These are phyloP conservation scores for Lycium ferocissimum DNA, from an alignment of 257 asterid genomes.

Conservation along the genomic window DNA sequence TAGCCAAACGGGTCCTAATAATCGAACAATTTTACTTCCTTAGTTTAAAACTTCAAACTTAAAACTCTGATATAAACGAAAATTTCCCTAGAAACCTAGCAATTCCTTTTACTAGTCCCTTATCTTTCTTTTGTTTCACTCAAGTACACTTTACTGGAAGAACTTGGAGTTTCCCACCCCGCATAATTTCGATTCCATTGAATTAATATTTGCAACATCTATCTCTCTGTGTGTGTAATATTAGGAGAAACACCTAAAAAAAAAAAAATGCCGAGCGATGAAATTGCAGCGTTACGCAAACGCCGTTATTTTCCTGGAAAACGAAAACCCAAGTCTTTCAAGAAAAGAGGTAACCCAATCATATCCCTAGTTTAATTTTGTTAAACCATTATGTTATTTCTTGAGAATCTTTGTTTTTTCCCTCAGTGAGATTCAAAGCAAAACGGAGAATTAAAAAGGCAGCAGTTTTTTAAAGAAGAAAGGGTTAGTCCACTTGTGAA, in stretches of 20 bases:
- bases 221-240: not conserved
- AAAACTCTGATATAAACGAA: too few species aligned
- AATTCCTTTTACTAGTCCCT: too few species aligned
- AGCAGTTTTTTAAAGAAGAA: conserved; percentile 33
- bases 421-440: conserved; percentile 48
- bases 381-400: too few species aligned
- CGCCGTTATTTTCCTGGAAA: conserved; percentile 31
- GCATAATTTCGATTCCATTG: not conserved
- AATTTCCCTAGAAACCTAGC: too few species aligned
- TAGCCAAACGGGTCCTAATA: too few species aligned
- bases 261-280: not conserved
- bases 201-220: not conserved
- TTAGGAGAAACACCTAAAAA: not conserved
- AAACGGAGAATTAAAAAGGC: conserved; percentile 32
- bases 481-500: conserved; percentile 67
- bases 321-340: conserved; percentile 50
- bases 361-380: not conserved
- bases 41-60: too few species aligned
- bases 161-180: not conserved
- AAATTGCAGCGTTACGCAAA: not conserved
- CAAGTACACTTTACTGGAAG: too few species aligned
- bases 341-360: conserved; percentile 52
- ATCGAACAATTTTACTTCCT: too few species aligned
- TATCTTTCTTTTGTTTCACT: too few species aligned
- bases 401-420: conserved; percentile 8